Evolutionary conservation across 1,139 yeast genomes (phyloP).

Genomic region (Blastobotrys ciferrii): DNA sequence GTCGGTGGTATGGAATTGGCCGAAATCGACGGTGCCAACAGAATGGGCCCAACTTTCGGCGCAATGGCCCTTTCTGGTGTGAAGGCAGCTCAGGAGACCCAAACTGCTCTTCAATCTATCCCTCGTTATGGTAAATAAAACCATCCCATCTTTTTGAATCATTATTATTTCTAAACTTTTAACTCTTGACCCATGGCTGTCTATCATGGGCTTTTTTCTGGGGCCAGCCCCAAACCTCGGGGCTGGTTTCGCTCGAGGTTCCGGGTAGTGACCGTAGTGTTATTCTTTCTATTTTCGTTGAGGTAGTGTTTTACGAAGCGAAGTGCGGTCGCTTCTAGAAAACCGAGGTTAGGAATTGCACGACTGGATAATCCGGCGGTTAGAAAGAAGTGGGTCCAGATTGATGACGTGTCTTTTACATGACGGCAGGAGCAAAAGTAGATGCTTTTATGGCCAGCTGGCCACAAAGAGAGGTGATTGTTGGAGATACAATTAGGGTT

Average conservation of each 20-base stretch:
- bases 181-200: not conserved
- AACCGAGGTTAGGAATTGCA: too few species aligned
- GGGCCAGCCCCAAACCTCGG: not conserved
- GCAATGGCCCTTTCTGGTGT: slow-evolving; percentile 79
- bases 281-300: too few species aligned
- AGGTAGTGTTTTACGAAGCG: too few species aligned
- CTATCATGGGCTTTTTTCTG: not conserved
- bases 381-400: too few species aligned
- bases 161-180: slow-evolving; percentile 4
- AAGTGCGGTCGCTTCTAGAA: too few species aligned
- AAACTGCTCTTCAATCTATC: slow-evolving; percentile 11
- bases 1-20: slow-evolving; percentile 82
- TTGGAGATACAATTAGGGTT: slow-evolving; percentile 13
- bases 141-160: not conserved
- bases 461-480: slow-evolving; percentile 6
- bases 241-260: not conserved
- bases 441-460: not conserved
- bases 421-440: slow-evolving; percentile 2
- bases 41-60: slow-evolving; percentile 86
- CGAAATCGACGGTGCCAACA: slow-evolving; percentile 71
- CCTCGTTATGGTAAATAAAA: slow-evolving; percentile 1
- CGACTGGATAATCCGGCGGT: too few species aligned
- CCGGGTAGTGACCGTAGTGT: too few species aligned
- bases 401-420: too few species aligned
- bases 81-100: slow-evolving; percentile 59